A percentile compares a stretch with the other conserved stretches of the same genome.
phyloP scores from a whole-genome alignment of 2,329 filamentous ascomycete genomes.

The Alternaria tenuissima region DNA sequence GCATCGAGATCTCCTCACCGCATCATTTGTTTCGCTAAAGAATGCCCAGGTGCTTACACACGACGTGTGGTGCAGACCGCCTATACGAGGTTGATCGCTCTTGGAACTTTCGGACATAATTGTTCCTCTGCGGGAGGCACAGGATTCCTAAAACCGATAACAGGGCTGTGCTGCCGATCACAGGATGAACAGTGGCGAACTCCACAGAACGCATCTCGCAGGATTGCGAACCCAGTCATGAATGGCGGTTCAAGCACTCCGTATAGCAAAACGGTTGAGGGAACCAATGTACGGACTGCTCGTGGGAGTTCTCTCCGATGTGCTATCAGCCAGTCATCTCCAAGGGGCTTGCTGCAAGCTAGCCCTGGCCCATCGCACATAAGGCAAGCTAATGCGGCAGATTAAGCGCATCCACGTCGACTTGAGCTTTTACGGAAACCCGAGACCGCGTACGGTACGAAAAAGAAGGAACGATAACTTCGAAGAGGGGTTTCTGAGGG shows the following conservation, averaged over 20 bases:
- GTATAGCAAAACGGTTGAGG: not conserved
- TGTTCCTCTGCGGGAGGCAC: not conserved
- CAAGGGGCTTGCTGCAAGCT: not conserved
- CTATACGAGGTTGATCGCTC: not conserved
- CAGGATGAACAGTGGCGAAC: not conserved
- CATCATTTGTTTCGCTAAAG: not conserved
- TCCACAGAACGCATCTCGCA: not conserved
- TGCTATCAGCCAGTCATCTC: slow-evolving; percentile 5
- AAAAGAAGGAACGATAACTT: not conserved
- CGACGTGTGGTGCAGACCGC: not conserved
- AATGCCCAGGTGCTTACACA: not conserved
- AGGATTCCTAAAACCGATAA: not conserved
- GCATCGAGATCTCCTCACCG: not conserved
- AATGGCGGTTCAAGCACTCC: not conserved
- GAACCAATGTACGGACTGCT: not conserved
- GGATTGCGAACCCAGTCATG: not conserved
- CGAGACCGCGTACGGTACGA: not conserved
- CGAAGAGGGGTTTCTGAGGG: slow-evolving; percentile 7
- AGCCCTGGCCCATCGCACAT: not conserved
- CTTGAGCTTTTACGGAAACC: not conserved
- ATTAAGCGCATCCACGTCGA: not conserved
- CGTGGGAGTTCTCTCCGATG: slow-evolving; percentile 4
- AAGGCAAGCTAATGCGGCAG: slow-evolving; percentile 5
- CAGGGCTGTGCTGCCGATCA: slow-evolving; percentile 10
- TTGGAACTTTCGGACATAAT: not conserved